Evolutionary conservation across 192 early-diverging fungal species (phyloP).

Genomic region (Thamnidium elegans): DNA sequence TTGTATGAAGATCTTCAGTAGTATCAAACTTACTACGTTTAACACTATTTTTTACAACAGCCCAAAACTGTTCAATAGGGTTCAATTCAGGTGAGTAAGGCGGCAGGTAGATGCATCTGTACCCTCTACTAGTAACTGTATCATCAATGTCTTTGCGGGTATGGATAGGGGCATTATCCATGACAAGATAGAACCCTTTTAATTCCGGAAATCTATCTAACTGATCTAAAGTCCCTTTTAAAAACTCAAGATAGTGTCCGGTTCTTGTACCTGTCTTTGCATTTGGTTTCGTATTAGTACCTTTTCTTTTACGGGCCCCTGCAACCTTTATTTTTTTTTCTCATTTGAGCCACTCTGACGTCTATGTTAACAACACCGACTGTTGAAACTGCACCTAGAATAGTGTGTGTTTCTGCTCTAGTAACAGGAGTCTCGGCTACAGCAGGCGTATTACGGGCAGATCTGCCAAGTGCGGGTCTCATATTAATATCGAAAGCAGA

Average conservation of each 20-base stretch:
- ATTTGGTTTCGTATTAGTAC: background rate
- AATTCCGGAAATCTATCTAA: constrained; percentile 13
- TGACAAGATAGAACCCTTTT: constrained; percentile 26
- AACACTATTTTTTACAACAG: constrained; percentile 18
- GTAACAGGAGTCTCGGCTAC: background rate
- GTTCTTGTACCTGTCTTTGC: constrained; percentile 11
- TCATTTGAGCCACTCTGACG: background rate
- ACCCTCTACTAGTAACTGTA: constrained; percentile 3
- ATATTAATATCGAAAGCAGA: too few species aligned
- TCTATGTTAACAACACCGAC: constrained; percentile 6
- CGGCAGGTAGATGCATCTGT: constrained; percentile 17
- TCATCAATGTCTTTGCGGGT: background rate
- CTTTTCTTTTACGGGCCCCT: constrained; percentile 1
- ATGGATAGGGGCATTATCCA: constrained; percentile 26
- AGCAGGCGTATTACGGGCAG: constrained; percentile 8
- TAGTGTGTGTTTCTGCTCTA: constrained; percentile 2
- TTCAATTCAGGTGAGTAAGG: constrained; percentile 25
- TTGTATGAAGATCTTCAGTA: background rate
- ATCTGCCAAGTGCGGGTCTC: too few species aligned
- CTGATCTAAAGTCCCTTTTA: constrained; percentile 4
- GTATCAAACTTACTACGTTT: background rate
- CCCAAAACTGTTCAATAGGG: constrained; percentile 34
- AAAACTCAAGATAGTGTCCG: constrained; percentile 9
- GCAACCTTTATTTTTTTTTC: constrained; percentile 7
- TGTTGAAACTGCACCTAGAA: constrained; percentile 12